Base-by-base conservation (phyloP, 1,284 basidiomycete genomes). In the Puccinia hordei region DNA sequence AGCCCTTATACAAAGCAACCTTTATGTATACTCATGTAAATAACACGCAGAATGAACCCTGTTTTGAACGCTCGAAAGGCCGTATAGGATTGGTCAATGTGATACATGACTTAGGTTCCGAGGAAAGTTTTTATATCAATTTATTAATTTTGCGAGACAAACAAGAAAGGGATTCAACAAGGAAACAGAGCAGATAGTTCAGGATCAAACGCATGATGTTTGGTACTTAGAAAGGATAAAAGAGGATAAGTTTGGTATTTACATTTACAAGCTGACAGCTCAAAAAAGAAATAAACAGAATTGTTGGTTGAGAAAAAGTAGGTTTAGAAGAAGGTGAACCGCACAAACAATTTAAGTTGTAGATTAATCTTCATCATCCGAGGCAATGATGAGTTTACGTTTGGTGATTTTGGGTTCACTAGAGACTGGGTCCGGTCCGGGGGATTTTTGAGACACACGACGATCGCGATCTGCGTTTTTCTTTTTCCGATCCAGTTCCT, bases 301-400 rank as follows among this genome's bases (percentile, higher is more conserved):
- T n/a, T n/a, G n/a, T n/a, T n/a, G n/a, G n/a, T n/a, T n/a, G n/a
- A 44, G 41, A 44, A 44, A 6, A 44, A 44, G 13, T 44, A 6
- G 41, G 41, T 13, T 44, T 35, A 68, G 24, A 68, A 72, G 41
- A 46, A 51, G 46, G 9, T 44, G 13, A 44, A 44, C 41, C 13
- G 41, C 13, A 6, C 13, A 44, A 6, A 44, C 8, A 13, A 44
- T 44, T 8, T 44, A n/a, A n/a, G n/a, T n/a, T n/a, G n/a, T n/a
- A n/a, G 44, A 46, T 76, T 30, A 77, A 46, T 78, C 76, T 51
- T 78, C 76, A 57, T 78, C 76, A 61, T 78, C 76, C 49, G 76
- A 78, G 10, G 63, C 76, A 33, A 78, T 78, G 41, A 78, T 78
- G 27, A 78, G 51, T 71, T 59, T 69, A 4, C 63, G 61, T 30